Percentiles rank a stretch among this genome's conserved stretches.
phyloP scores from a whole-genome alignment of 179 eudicot species.

The Patellifolia procumbens region DNA sequence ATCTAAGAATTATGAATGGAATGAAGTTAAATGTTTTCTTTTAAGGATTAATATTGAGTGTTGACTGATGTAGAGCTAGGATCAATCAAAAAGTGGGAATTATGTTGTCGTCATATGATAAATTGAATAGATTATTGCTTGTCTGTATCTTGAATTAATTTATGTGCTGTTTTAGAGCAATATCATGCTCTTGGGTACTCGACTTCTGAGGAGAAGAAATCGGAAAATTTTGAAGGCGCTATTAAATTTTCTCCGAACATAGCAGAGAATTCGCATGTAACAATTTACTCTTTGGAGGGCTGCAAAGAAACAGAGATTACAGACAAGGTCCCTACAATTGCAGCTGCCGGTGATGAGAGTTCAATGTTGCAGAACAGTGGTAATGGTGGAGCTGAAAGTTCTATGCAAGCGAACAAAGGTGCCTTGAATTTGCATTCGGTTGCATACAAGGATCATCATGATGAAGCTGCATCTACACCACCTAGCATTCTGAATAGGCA shows the following conservation, averaged over 20 bases:
- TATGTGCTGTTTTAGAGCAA: conserved; percentile 9
- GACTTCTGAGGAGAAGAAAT: not conserved
- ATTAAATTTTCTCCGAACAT: conserved; percentile 1
- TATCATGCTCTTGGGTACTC: conserved; percentile 6
- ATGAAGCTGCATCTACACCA: conserved; percentile 2
- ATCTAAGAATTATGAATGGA: not conserved
- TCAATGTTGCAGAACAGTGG: not conserved
- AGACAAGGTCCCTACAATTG: not conserved
- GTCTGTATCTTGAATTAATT: not conserved
- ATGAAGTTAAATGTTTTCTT: not conserved
- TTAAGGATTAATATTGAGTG: not conserved
- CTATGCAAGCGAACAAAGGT: not conserved
- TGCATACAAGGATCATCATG: not conserved
- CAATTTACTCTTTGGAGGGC: not conserved
- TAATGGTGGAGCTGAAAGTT: not conserved
- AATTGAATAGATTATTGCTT: not conserved
- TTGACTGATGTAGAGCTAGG: not conserved
- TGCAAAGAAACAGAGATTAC: not conserved
- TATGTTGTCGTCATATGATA: not conserved
- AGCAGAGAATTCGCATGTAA: not conserved
- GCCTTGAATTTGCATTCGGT: not conserved
- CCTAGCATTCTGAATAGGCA: not conserved
- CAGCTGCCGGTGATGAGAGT: not conserved
- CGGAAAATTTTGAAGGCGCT: not conserved
- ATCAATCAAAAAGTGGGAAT: not conserved